These are phyloP conservation scores for Alternaria gansuensis DNA, from an alignment of 2,329 filamentous ascomycete genomes.

Conservation along the genomic window DNA sequence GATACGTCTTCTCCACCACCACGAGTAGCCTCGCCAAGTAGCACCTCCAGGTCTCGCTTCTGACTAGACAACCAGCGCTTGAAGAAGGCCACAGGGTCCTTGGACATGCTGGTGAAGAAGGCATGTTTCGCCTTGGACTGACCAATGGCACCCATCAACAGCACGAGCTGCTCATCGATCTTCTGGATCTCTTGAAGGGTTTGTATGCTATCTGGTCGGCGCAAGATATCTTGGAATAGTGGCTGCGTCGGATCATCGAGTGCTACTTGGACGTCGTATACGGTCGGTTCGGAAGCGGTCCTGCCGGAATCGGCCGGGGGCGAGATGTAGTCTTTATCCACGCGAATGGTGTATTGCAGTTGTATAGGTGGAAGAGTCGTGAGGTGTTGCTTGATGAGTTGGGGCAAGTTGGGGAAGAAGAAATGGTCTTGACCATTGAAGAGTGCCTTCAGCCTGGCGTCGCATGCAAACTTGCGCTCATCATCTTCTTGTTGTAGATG, in stretches of 20 bases:
- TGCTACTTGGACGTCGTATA: conserved; percentile 88
- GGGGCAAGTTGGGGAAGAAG: conserved; percentile 84
- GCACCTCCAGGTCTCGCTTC: conserved; percentile 86
- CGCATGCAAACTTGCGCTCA: conserved; percentile 89
- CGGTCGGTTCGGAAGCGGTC: conserved; percentile 73
- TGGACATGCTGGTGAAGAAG: conserved; percentile 80
- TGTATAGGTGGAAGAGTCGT: conserved; percentile 81
- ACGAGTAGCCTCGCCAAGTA: conserved; percentile 80
- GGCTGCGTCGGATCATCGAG: conserved; percentile 85
- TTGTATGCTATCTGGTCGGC: conserved; percentile 59
- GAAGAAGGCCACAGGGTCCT: conserved; percentile 85
- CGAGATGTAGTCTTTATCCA: conserved; percentile 69
- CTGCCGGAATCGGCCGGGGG: conserved; percentile 74
- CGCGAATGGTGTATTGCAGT: conserved; percentile 90
- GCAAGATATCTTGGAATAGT: conserved; percentile 62
- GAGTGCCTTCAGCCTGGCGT: conserved; percentile 81
- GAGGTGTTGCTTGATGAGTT: conserved; percentile 81
- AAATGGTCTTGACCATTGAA: conserved; percentile 75
- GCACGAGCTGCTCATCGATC: conserved; percentile 85
- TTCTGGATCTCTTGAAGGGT: conserved; percentile 78
- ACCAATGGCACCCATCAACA: conserved; percentile 81
- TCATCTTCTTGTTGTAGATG: conserved; percentile 93
- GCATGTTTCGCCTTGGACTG: conserved; percentile 89
- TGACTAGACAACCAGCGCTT: conserved; percentile 90
- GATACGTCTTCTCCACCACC: conserved; percentile 61